Conservation (phyloP, 2,329 filamentous ascomycete species). For the Coleophoma eucalyptorum region DNA sequence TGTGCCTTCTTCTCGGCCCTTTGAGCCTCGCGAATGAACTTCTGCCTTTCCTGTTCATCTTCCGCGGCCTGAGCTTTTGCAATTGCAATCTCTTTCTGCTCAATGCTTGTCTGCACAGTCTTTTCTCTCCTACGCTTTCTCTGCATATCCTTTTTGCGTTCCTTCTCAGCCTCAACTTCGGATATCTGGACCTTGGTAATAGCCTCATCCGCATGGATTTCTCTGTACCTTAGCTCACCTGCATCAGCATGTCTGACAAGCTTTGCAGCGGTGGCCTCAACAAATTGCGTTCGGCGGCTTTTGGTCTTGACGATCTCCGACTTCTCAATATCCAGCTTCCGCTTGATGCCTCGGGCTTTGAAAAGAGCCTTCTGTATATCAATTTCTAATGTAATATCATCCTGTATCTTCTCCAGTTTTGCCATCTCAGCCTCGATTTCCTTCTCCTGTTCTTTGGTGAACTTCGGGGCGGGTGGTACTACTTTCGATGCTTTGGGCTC, state of each 20-base stretch:
- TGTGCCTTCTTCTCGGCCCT: constrained; percentile 90
- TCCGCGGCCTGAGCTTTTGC: constrained; percentile 73
- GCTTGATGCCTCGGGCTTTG: constrained; percentile 59
- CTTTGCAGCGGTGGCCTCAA: constrained; percentile 52
- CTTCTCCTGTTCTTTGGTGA: constrained; percentile 59
- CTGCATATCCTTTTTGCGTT: constrained; percentile 99
- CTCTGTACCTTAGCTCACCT: constrained; percentile 73
- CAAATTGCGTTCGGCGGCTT: constrained; percentile 57
- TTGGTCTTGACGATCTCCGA: constrained; percentile 63
- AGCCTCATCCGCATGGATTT: constrained; percentile 75
- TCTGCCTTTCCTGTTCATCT: constrained; percentile 78
- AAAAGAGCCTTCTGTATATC: constrained; percentile 46
- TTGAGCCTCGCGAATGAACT: constrained; percentile 80
- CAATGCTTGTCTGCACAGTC: constrained; percentile 88
- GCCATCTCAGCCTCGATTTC: constrained; percentile 65
- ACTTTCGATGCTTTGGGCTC: not conserved
- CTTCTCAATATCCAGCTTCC: constrained; percentile 61
- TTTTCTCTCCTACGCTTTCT: constrained; percentile 94
- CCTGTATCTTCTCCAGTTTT: constrained; percentile 53
- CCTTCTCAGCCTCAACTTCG: constrained; percentile 91
- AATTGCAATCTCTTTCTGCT: constrained; percentile 81
- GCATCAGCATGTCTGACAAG: constrained; percentile 65
- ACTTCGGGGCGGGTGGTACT: constrained; percentile 33
- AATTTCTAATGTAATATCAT: constrained; percentile 49
- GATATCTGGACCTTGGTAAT: constrained; percentile 84